Evolutionary conservation across 257 asterid species (phyloP).

Genomic region (Lycium barbarum): DNA sequence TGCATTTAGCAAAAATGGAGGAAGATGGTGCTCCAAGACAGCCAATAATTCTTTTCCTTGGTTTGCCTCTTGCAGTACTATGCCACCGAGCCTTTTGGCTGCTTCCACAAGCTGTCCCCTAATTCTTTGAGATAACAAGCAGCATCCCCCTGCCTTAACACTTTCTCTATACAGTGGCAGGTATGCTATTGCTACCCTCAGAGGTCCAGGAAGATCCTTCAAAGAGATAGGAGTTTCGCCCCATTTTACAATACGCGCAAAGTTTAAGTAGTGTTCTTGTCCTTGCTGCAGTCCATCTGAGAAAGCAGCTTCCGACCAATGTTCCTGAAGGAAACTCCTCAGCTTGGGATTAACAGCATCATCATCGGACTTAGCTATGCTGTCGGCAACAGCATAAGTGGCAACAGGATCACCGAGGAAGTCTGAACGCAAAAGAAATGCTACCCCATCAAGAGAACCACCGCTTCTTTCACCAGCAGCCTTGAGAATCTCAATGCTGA

Average conservation of each 20-base stretch:
- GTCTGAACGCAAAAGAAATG: slow-evolving; percentile 78
- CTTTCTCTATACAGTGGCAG: slow-evolving; percentile 90
- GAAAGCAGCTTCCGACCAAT: slow-evolving; percentile 89
- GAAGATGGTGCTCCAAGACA: slow-evolving; percentile 82
- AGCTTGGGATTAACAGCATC: slow-evolving; percentile 79
- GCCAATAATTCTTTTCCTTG: slow-evolving; percentile 72
- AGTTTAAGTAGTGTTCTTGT: slow-evolving; percentile 60
- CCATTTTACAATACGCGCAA: slow-evolving; percentile 64
- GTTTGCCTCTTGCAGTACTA: slow-evolving; percentile 58
- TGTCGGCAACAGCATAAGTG: slow-evolving; percentile 87
- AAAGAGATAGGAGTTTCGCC: slow-evolving; percentile 71
- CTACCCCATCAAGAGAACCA: slow-evolving; percentile 90
- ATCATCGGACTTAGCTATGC: slow-evolving; percentile 76
- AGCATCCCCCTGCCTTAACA: slow-evolving; percentile 64
- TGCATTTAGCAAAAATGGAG: slow-evolving; percentile 69
- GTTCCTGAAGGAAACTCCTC: slow-evolving; percentile 60
- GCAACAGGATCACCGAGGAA: slow-evolving; percentile 80
- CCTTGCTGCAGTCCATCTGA: slow-evolving; percentile 64
- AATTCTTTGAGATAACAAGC: slow-evolving; percentile 73
- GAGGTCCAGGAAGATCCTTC: slow-evolving; percentile 77
- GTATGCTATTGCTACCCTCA: slow-evolving; percentile 86
- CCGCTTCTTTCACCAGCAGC: slow-evolving; percentile 94
- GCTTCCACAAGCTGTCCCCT: slow-evolving; percentile 92
- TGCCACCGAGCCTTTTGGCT: slow-evolving; percentile 70
- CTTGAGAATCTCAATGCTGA: slow-evolving; percentile 88